A percentile compares a stretch with the other conserved stretches of the same genome.
These are phyloP conservation scores for Chytriomyces sp. DNA, from an alignment of 192 early-diverging fungal species.

Conservation along the genomic window DNA sequence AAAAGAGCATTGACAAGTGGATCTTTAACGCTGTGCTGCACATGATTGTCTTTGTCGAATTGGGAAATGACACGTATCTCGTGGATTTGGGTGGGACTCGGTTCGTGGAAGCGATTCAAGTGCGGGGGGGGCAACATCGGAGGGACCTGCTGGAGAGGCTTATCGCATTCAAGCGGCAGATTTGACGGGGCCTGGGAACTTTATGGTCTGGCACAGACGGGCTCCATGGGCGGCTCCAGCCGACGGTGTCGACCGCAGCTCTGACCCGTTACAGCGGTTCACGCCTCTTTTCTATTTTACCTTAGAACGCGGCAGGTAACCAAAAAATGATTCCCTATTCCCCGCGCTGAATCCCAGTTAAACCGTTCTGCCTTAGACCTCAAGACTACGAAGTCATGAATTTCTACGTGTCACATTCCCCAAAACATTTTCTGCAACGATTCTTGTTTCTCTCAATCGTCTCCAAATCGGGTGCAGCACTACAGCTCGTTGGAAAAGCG, in stretches of 20 bases:
- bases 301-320: neutral
- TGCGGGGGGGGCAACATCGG: too few species aligned
- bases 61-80: neutral
- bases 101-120: too few species aligned
- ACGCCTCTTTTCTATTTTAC: constrained; percentile 7
- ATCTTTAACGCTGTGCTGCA: neutral
- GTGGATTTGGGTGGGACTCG: too few species aligned
- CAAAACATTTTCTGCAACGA: neutral
- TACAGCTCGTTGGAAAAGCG: neutral
- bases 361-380: neutral
- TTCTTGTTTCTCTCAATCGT: neutral
- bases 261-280: neutral
- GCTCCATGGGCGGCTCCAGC: constrained; percentile 5
- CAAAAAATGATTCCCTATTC: neutral
- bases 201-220: neutral
- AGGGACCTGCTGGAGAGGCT: neutral
- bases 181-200: neutral
- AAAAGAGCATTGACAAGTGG: neutral
- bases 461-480: neutral
- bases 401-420: constrained; percentile 7
- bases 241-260: constrained; percentile 20
- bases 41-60: constrained; percentile 12
- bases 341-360: neutral
- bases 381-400: constrained; percentile 21
- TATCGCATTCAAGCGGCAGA: neutral